Percentiles rank a stretch among this genome's conserved stretches.
Evolutionary conservation across 192 early-diverging fungal genomes (phyloP).

Genomic region (Rhizophlyctis rosea): DNA sequence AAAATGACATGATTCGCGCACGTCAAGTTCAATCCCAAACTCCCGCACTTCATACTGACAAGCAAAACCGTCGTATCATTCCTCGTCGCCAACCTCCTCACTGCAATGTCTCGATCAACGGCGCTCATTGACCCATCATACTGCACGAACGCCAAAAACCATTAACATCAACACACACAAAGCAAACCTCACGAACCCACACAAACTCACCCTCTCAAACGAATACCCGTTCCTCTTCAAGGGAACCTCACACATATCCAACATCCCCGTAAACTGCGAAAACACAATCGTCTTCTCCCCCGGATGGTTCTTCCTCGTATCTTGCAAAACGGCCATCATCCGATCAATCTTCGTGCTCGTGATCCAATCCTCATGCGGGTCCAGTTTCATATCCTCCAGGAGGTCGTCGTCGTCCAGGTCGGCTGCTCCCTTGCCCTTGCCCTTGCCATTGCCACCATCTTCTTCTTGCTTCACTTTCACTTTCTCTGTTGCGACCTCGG

Average conservation of each 20-base stretch:
- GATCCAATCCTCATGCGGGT: constrained; percentile 1
- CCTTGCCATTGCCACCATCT: constrained; percentile 15
- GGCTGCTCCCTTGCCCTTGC: constrained; percentile 6
- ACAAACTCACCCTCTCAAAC: constrained; percentile 17
- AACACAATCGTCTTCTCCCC: constrained; percentile 32
- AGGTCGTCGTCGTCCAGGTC: neutral
- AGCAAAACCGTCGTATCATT: constrained; percentile 26
- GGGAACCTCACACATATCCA: constrained; percentile 33
- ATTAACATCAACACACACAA: too few species aligned
- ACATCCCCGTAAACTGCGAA: constrained; percentile 42
- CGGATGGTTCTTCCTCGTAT: constrained; percentile 7
- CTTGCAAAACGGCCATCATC: constrained; percentile 6
- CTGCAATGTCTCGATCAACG: constrained; percentile 17
- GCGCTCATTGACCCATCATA: constrained; percentile 33
- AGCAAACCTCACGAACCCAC: neutral
- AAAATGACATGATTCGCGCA: constrained; percentile 40
- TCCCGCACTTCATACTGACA: constrained; percentile 39
- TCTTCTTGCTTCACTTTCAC: too few species aligned
- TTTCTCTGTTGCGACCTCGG: too few species aligned
- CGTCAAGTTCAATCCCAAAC: constrained; percentile 43
- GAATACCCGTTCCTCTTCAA: constrained; percentile 22
- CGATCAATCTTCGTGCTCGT: constrained; percentile 16
- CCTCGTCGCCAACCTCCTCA: constrained; percentile 19
- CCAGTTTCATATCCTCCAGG: constrained; percentile 1
- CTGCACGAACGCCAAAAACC: constrained; percentile 22